Base-by-base conservation (phyloP, 2,329 filamentous ascomycete genomes). In the Aspergillus sp. region DNA sequence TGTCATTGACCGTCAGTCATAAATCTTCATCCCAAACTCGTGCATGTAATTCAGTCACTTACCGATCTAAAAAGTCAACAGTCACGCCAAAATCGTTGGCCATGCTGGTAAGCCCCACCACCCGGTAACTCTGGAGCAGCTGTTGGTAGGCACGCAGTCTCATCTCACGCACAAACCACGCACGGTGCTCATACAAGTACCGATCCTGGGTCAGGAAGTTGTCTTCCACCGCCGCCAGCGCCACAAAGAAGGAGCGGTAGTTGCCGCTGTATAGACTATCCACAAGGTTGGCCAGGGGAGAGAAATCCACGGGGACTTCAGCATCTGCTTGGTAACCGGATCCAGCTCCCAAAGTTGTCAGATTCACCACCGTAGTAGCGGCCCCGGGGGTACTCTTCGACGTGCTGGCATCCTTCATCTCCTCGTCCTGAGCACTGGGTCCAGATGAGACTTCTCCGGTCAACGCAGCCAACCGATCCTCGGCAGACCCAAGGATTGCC, bases 81-180 rank as follows among this genome's bases (percentile, higher is more conserved):
- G 90, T 94, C 56, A 99, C 93, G 50, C 94, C 94, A 78, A 99
- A 99, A 72, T 96, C 93, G 60, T 86, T 88, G 17, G 94, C 94
- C 93, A 99, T 99, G 76, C 90, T 96, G 73, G 91, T 88, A 59
- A 99, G 81, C n/a, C 93, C 91, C 32, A 99, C 94, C 10, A 99
- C 91, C 45, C 93, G 88, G 78, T 99, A 99, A 70, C 91, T 96
- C 79, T 97, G 94, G 41, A 99, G 83, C 38, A 99, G 84, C 78
- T 99, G 94, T 74, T 96, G 91, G 78, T 99, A 99, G 32, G 91
- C 93, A 54, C 93, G 87, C 60, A 97, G 84, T 53, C 94, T 87
- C 94, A 99, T 99, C 81, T 99, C 94, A 47, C 94, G 88, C 64
- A 99, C 93, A 72, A 94, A 97, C 93, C 94, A 99, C 67, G 86